These are phyloP conservation scores for Ophiostoma quercus DNA, from an alignment of 2,329 filamentous ascomycete species.

Conservation along the genomic window DNA sequence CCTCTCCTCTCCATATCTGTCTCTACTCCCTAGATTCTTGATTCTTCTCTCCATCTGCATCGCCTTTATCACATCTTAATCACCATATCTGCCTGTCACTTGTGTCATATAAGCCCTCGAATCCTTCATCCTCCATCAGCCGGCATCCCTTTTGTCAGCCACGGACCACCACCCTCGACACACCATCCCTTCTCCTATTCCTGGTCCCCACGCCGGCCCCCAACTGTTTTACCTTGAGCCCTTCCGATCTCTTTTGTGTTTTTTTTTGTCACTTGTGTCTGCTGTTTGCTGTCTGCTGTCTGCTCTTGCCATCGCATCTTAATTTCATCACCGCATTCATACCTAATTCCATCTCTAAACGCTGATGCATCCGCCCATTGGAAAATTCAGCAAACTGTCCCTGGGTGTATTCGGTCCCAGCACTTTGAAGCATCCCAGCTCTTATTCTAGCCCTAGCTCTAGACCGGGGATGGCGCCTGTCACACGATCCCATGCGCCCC, in stretches of 20 bases:
- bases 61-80: background rate
- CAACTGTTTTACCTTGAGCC: constrained; percentile 10
- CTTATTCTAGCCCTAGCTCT: background rate
- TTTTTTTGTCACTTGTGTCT: background rate
- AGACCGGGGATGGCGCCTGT: constrained; percentile 23
- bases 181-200: background rate
- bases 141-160: background rate
- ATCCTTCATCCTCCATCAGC: background rate
- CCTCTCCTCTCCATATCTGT: background rate
- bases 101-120: background rate
- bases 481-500: constrained; percentile 23
- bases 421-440: background rate
- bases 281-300: background rate
- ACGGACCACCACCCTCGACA: background rate
- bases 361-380: constrained; percentile 23
- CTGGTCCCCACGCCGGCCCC: background rate
- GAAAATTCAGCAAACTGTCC: constrained; percentile 24
- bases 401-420: constrained; percentile 9
- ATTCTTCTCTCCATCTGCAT: background rate
- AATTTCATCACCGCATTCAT: background rate
- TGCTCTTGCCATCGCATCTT: background rate
- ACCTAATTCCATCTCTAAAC: background rate
- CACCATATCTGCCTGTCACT: background rate
- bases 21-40: background rate
- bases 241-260: background rate